Evolutionary conservation across 352 stramenopile genomes (phyloP).

Genomic region (Halophytophthora polymorphica): DNA sequence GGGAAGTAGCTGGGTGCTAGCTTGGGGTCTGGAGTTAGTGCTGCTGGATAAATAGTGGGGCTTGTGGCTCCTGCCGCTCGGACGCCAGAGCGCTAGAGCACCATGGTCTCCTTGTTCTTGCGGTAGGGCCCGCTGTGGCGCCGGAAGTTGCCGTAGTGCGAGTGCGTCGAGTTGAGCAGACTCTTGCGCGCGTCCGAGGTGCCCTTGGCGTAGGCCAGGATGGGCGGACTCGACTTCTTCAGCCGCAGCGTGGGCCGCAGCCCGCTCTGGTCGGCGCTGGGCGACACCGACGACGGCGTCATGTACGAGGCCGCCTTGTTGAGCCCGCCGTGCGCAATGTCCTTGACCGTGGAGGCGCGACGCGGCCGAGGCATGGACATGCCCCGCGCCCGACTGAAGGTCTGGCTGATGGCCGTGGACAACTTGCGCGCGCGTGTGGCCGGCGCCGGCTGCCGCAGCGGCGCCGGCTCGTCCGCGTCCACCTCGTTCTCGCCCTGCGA

Average conservation of each 20-base stretch:
- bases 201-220: constrained; percentile 35
- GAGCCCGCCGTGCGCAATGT: constrained; percentile 21
- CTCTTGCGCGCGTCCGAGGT: constrained; percentile 33
- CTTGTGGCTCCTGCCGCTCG: not conserved
- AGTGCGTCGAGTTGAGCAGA: constrained; percentile 33
- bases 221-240: constrained; percentile 33
- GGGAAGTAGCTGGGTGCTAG: constrained; percentile 1
- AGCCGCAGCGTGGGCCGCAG: constrained; percentile 20
- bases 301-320: constrained; percentile 36
- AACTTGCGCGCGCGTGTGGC: constrained; percentile 13
- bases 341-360: constrained; percentile 27
- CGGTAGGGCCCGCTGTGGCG: constrained; percentile 47
- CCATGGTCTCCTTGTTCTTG: constrained; percentile 41
- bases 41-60: constrained; percentile 5
- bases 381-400: constrained; percentile 23
- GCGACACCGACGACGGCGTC: constrained; percentile 11
- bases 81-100: constrained; percentile 24
- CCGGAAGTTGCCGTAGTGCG: constrained; percentile 51
- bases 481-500: constrained; percentile 23
- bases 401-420: constrained; percentile 29
- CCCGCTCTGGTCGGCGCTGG: constrained; percentile 10
- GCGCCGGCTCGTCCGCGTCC: constrained; percentile 20
- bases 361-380: constrained; percentile 31
- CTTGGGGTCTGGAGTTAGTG: not conserved
- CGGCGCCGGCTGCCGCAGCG: constrained; percentile 1